These are phyloP conservation scores for Cerioporus squamosus DNA, from an alignment of 1,284 basidiomycete genomes.

Conservation along the genomic window DNA sequence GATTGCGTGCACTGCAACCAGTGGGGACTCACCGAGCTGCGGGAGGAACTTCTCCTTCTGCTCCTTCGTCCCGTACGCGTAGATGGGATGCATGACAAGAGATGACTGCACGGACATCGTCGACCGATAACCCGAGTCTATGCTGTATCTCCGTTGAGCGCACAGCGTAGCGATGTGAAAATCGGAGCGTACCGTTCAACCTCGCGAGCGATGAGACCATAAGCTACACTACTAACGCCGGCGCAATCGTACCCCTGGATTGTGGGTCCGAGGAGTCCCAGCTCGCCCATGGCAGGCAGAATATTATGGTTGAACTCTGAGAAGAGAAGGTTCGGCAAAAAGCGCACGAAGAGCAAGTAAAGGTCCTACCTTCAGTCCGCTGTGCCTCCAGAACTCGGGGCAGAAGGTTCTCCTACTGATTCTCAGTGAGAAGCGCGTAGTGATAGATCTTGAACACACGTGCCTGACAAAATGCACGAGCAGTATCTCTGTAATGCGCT, in stretches of 20 bases:
- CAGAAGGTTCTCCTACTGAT: constrained; percentile 71
- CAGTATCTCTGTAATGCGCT: constrained; percentile 67
- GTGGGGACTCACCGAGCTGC: constrained; percentile 59
- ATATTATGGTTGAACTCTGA: constrained; percentile 82
- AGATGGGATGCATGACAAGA: constrained; percentile 97
- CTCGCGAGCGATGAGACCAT: constrained; percentile 93
- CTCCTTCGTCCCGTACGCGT: constrained; percentile 88
- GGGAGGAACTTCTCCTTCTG: constrained; percentile 95
- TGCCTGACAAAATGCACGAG: constrained; percentile 84
- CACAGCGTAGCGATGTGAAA: background rate
- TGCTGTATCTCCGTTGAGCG: constrained; percentile 45
- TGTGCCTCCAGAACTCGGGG: constrained; percentile 89
- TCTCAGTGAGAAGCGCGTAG: background rate
- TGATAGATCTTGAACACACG: constrained; percentile 18
- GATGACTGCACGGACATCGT: constrained; percentile 97
- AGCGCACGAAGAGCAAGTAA: too few species aligned
- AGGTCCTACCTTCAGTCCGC: constrained; percentile 82
- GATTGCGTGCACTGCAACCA: constrained; percentile 5
- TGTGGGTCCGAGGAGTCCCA: constrained; percentile 91
- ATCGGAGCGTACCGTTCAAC: constrained; percentile 73
- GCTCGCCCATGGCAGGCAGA: constrained; percentile 89
- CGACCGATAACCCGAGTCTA: constrained; percentile 96
- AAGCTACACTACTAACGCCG: constrained; percentile 90
- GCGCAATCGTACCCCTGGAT: constrained; percentile 96
- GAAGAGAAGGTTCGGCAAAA: background rate